Evolutionary conservation across 148 eudicot genomes (phyloP).

Genomic region (Rhododendron henanense): DNA sequence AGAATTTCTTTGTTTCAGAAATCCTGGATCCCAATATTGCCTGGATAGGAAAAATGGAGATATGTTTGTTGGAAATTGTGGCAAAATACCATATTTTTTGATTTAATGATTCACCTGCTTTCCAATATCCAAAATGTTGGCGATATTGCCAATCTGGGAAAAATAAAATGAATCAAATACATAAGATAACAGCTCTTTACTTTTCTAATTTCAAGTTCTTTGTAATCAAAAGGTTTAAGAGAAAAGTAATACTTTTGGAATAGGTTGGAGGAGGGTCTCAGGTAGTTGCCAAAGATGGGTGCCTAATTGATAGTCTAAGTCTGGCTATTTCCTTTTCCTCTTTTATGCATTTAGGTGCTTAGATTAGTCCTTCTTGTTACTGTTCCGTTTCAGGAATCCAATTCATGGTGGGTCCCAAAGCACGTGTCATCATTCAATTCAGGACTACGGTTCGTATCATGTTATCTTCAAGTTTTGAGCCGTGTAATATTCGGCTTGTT

Average conservation of each 20-base stretch:
- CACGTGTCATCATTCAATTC: constrained; percentile 63
- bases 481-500: constrained; percentile 63
- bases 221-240: background rate
- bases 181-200: background rate
- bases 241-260: background rate
- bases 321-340: background rate
- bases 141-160: background rate
- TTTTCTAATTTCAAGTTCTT: background rate
- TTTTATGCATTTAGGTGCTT: background rate
- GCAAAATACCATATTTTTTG: background rate
- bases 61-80: background rate
- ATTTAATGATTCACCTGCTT: background rate
- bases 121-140: background rate
- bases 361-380: background rate
- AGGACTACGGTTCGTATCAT: constrained; percentile 47
- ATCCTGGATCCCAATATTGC: background rate
- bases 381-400: constrained; percentile 45
- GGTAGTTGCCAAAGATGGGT: background rate
- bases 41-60: background rate
- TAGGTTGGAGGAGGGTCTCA: background rate
- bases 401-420: constrained; percentile 87
- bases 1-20: background rate
- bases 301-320: background rate
- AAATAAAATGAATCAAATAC: background rate
- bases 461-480: constrained; percentile 67